Evolutionary conservation across 2,329 filamentous ascomycete genomes (phyloP).

Genomic region (Pseudogymnoascus sp.): DNA sequence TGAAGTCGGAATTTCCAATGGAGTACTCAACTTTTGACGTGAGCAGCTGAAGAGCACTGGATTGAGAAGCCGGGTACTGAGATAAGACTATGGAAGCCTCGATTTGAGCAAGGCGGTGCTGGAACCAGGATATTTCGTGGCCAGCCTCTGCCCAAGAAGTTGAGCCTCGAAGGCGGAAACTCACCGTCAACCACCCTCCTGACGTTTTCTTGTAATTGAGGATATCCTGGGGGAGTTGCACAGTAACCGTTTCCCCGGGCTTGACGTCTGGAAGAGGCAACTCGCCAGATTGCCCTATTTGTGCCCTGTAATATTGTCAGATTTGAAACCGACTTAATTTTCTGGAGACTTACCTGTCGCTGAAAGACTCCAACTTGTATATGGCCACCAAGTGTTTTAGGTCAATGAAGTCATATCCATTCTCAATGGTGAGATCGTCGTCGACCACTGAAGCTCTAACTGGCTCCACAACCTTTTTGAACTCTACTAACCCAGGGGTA

Average conservation of each 20-base stretch:
- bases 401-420: conserved; percentile 45
- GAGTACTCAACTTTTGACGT: conserved; percentile 22
- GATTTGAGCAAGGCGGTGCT: neutral
- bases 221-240: conserved; percentile 28
- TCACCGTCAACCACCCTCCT: conserved; percentile 40
- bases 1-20: conserved; percentile 29
- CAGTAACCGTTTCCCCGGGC: conserved; percentile 31
- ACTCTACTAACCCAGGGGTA: conserved; percentile 47
- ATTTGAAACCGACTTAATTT: neutral
- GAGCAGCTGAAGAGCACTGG: conserved; percentile 10
- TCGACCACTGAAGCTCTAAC: conserved; percentile 35
- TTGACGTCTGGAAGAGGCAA: conserved; percentile 35
- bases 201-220: conserved; percentile 12
- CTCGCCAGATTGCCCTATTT: conserved; percentile 29
- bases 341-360: conserved; percentile 31
- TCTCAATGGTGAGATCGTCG: conserved; percentile 31
- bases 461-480: conserved; percentile 51
- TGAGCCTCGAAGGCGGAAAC: conserved; percentile 35
- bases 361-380: conserved; percentile 38
- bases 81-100: neutral
- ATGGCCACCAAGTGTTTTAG: conserved; percentile 41
- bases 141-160: conserved; percentile 43
- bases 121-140: conserved; percentile 46
- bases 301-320: conserved; percentile 13
- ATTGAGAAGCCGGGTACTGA: conserved; percentile 16